phyloP scores from a whole-genome alignment of 805 yeast genomes.

The Kodamaea leandrae region DNA sequence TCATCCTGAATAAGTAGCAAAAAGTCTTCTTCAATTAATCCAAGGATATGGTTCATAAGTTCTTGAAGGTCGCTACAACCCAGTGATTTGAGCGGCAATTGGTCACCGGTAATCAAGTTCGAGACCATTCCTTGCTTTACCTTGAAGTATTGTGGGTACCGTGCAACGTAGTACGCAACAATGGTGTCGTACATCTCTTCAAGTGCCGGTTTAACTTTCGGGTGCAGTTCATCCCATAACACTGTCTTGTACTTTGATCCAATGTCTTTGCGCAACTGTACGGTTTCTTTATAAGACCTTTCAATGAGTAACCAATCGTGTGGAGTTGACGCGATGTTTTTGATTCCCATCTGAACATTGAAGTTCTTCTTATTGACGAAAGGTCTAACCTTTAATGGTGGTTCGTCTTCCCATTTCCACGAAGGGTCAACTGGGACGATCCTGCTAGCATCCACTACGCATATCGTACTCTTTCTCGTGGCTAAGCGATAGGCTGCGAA shows the following conservation, averaged over 20 bases:
- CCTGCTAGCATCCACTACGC: conserved; percentile 5
- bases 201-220: conserved; percentile 32
- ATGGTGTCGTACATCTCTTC: conserved; percentile 50
- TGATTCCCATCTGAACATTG: conserved; percentile 35
- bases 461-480: not conserved
- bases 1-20: conserved; percentile 45
- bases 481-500: not conserved
- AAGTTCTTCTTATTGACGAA: conserved; percentile 36
- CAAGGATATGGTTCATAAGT: conserved; percentile 25
- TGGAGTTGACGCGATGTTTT: conserved; percentile 30
- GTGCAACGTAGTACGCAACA: conserved; percentile 35
- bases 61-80: conserved; percentile 14
- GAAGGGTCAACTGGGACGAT: conserved; percentile 23
- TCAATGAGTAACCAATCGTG: conserved; percentile 64
- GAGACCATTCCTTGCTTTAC: conserved; percentile 19
- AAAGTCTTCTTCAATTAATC: conserved; percentile 61
- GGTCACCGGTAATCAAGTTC: conserved; percentile 43
- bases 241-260: conserved; percentile 31
- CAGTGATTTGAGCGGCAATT: conserved; percentile 16
- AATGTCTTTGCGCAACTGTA: conserved; percentile 38
- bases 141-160: conserved; percentile 57
- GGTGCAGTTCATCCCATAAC: conserved; percentile 17
- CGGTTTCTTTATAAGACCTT: conserved; percentile 49
- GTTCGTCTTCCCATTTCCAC: conserved; percentile 10
- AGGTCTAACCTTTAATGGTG: conserved; percentile 24